These are phyloP conservation scores for Litsea cubeba DNA, from an alignment of 164 flowering plant species.

Conservation along the genomic window DNA sequence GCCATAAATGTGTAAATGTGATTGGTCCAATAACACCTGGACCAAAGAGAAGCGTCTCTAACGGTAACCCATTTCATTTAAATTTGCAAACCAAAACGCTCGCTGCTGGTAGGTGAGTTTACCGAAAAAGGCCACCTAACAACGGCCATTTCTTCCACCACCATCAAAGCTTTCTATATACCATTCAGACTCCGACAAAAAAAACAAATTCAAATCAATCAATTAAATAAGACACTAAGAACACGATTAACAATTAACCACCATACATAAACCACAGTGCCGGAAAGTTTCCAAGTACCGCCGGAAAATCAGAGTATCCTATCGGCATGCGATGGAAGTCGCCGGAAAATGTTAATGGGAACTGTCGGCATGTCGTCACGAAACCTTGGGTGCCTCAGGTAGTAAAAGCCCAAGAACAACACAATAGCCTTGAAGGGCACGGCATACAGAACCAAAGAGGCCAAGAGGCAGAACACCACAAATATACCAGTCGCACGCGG, in stretches of 20 bases:
- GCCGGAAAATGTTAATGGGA: constrained; percentile 73
- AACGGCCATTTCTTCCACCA: constrained; percentile 1
- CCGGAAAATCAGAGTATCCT: constrained; percentile 40
- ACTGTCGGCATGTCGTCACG: constrained; percentile 81
- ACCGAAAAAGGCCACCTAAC: neutral
- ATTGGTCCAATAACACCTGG: no score
- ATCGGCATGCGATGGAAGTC: constrained; percentile 79
- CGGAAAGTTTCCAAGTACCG: neutral
- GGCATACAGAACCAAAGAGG: constrained; percentile 57
- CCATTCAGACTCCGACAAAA: neutral
- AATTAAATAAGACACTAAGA: neutral
- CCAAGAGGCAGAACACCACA: constrained; percentile 57
- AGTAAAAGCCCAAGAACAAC: constrained; percentile 60
- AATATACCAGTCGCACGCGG: constrained; percentile 94
- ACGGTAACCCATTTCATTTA: neutral
- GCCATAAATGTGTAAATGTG: no score
- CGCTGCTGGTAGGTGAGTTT: neutral
- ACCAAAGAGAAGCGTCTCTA: neutral
- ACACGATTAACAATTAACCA: neutral
- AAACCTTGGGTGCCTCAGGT: constrained; percentile 88
- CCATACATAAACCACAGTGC: neutral
- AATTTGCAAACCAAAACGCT: neutral
- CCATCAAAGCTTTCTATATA: neutral
- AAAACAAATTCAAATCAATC: neutral
- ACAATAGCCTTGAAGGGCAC: constrained; percentile 66